Percentiles rank a stretch among this genome's conserved stretches.
Evolutionary conservation across 495 filamentous ascomycete species (phyloP).

Genomic region (Aspergillus conjunctus): DNA sequence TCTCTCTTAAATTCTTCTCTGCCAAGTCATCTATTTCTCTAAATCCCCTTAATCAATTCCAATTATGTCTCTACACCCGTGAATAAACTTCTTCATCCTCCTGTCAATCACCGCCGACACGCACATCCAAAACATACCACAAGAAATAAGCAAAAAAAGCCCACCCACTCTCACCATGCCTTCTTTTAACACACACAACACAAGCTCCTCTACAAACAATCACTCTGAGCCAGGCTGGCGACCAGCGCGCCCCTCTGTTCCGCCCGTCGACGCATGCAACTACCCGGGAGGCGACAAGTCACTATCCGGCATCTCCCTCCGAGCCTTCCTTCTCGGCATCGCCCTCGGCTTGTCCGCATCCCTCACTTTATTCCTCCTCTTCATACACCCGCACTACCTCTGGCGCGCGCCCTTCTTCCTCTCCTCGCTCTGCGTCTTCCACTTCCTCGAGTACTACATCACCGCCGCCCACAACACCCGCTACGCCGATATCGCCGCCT

Average conservation of each 20-base stretch:
- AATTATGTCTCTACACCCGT: too few species aligned
- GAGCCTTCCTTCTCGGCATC: slow-evolving; percentile 63
- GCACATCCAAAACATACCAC: too few species aligned
- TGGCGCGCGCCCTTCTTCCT: slow-evolving; percentile 89
- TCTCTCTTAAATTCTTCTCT: too few species aligned
- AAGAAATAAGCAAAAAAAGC: background rate
- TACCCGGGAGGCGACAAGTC: slow-evolving; percentile 65
- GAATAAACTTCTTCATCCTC: too few species aligned
- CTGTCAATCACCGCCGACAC: too few species aligned
- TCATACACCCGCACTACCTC: slow-evolving; percentile 48
- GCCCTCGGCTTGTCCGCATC: slow-evolving; percentile 48
- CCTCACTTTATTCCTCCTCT: slow-evolving; percentile 43
- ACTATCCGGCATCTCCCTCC: slow-evolving; percentile 76
- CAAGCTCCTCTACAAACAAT: slow-evolving; percentile 1
- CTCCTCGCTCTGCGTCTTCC: slow-evolving; percentile 74
- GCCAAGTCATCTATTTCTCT: too few species aligned
- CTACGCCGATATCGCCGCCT: slow-evolving; percentile 69
- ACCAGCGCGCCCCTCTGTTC: background rate
- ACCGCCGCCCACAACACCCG: slow-evolving; percentile 82
- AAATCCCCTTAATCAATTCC: too few species aligned
- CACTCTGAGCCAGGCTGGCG: background rate
- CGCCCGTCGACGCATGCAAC: slow-evolving; percentile 34
- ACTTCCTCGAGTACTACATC: slow-evolving; percentile 93
- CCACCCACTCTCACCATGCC: background rate
- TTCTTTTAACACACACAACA: too few species aligned